Percentiles rank a stretch among this genome's conserved stretches.
Conservation (phyloP, 1,139 yeast species). For the Yamadazyma diospyri region DNA sequence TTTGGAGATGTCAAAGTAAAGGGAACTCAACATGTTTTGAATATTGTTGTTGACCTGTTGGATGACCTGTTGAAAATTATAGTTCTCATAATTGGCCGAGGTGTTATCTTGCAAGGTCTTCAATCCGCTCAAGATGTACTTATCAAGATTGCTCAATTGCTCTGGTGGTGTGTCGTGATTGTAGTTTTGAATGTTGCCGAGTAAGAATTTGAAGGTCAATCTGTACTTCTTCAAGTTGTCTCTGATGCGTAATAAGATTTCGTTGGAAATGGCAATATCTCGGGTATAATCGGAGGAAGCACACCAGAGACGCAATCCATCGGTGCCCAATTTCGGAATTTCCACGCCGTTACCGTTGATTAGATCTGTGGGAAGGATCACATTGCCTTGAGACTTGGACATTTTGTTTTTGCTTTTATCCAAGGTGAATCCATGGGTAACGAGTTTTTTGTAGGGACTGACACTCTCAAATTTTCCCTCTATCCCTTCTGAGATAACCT, state of each 20-base stretch:
- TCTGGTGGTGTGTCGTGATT: background rate
- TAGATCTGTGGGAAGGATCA: conserved; percentile 63
- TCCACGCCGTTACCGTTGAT: conserved; percentile 63
- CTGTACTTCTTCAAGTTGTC: conserved; percentile 80
- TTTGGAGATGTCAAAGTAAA: conserved; percentile 83
- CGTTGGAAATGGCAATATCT: conserved; percentile 75
- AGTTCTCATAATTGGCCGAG: conserved; percentile 46
- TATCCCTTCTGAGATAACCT: conserved; percentile 51
- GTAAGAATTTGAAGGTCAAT: conserved; percentile 71
- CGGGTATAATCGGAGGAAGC: conserved; percentile 84
- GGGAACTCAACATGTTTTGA: conserved; percentile 72
- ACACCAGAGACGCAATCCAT: conserved; percentile 87
- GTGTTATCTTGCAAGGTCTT: conserved; percentile 43
- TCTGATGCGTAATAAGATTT: conserved; percentile 68
- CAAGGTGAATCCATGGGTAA: conserved; percentile 91
- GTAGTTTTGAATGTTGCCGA: conserved; percentile 53
- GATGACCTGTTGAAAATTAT: conserved; percentile 65
- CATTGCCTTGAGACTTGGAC: conserved; percentile 92
- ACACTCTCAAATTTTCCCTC: conserved; percentile 39
- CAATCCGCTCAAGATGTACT: conserved; percentile 57
- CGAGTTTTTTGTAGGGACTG: conserved; percentile 67
- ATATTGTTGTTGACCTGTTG: conserved; percentile 67
- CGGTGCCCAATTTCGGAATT: conserved; percentile 78
- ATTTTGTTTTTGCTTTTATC: conserved; percentile 85
- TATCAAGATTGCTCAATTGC: conserved; percentile 51